These are phyloP conservation scores for Heterobasidion parviporum DNA, from an alignment of 1,284 basidiomycete genomes.

Conservation along the genomic window DNA sequence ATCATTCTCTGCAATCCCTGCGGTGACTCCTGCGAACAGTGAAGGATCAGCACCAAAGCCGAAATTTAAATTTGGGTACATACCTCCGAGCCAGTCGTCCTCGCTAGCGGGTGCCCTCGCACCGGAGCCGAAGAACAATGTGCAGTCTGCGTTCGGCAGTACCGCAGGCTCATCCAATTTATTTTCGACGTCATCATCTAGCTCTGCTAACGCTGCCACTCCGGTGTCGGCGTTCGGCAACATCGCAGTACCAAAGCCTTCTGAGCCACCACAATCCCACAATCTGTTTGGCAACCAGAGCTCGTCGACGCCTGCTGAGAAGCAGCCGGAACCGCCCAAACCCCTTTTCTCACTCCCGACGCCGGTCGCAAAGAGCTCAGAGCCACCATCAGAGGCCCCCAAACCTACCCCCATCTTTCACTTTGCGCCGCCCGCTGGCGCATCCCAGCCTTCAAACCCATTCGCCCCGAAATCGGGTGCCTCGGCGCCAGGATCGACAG, in stretches of 20 bases:
- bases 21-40: slow-evolving; percentile 5
- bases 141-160: background rate
- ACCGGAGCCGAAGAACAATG: background rate
- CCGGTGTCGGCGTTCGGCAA: background rate
- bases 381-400: too few species aligned
- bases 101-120: slow-evolving; percentile 2
- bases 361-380: too few species aligned
- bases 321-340: background rate
- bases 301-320: background rate
- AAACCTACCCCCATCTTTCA: too few species aligned
- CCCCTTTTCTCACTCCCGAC: background rate
- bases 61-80: slow-evolving; percentile 25
- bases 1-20: background rate
- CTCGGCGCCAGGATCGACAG: too few species aligned
- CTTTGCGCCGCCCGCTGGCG: background rate
- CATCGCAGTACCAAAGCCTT: background rate
- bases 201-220: background rate
- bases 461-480: too few species aligned
- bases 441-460: background rate
- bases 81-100: slow-evolving; percentile 2
- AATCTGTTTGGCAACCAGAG: background rate
- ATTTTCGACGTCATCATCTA: background rate
- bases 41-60: slow-evolving; percentile 9
- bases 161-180: background rate
- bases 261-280: background rate